Base-by-base conservation (phyloP, 148 eudicot species). In the Cornus kousa region DNA sequence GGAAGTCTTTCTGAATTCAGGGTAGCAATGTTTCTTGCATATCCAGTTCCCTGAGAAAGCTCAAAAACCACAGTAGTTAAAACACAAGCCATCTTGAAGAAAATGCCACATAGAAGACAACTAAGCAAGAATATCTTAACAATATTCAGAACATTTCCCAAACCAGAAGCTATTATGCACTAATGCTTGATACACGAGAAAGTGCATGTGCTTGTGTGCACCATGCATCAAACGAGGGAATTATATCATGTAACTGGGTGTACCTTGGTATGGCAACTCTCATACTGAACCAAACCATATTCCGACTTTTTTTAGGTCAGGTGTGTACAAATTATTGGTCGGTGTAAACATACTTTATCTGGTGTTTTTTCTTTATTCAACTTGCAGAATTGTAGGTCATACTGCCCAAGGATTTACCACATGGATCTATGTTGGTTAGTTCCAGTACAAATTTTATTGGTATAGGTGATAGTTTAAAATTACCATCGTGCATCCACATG, bases 1-100 rank as follows among this genome's bases (percentile, higher is more conserved):
- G 90, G 93, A 82, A 93, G 90, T 82, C 85, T 87, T 43, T 88
- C 98, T 10, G 92, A 68, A 79, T 93, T 93, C 74, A 86, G 71
- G 60, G 77, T 79, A 16, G 88, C 91, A 80, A 79, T 76, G 59
- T 87, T 95, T 83, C 91, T 92, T 75, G 92, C 86, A 74, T 82
- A 80, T 74, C 86, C 85, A 73, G 75, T 78, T 32, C 90, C 97
- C 97, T 91, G 87, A 71, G 28, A 53, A 35, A 62, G 19, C 24
- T n/a, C 66, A 62, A 6, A 20, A 62, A 19, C 7, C 17, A 62
- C 23, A 62, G 6, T 17, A n/a, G 66, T 62, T 19, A 62, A n/a
- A n/a, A 19, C 20, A 17, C 11, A 14, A n/a, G 8, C 1, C 24
- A 20, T 9, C 4, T 5, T 19, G 6, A 62, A 62, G 66, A 62